Percentiles rank a stretch among this genome's conserved stretches.
These are phyloP conservation scores for Trichaptum fuscoviolaceum DNA, from an alignment of 768 basidiomycete species.

Conservation along the genomic window DNA sequence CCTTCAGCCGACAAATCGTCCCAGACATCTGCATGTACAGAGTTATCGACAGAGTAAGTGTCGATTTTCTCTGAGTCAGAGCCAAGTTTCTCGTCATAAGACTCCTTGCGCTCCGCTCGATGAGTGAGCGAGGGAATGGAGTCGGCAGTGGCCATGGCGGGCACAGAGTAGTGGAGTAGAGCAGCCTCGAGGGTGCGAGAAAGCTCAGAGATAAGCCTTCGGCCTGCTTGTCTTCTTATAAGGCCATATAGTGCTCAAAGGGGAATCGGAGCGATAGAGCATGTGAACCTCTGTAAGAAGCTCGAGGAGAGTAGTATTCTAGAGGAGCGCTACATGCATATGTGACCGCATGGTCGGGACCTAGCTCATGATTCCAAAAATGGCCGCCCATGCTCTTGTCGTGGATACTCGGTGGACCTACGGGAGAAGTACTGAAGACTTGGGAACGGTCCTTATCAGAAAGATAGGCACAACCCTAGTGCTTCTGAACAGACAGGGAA, in stretches of 20 bases:
- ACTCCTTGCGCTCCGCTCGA: constrained; percentile 12
- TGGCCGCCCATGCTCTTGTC: background rate
- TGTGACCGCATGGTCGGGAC: background rate
- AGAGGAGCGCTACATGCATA: background rate
- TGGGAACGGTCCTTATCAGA: background rate
- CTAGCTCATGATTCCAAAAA: background rate
- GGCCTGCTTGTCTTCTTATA: background rate
- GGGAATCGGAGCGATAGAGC: background rate
- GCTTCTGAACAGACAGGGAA: background rate
- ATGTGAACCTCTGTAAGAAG: background rate
- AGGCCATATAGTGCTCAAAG: background rate
- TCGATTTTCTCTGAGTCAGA: constrained; percentile 5
- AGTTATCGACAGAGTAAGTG: constrained; percentile 12
- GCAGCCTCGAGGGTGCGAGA: constrained; percentile 1
- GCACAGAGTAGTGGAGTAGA: background rate
- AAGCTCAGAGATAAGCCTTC: background rate
- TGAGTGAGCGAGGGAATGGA: background rate
- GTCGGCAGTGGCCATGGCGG: background rate
- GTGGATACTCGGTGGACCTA: background rate
- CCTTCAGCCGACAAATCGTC: constrained; percentile 42
- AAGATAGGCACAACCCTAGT: background rate
- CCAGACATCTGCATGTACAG: constrained; percentile 23
- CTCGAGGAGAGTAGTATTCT: background rate
- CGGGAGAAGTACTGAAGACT: background rate
- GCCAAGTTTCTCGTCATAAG: constrained; percentile 9